phyloP scores from a whole-genome alignment of 2,329 filamentous ascomycete species.

The Phyllosticta citrichinensis region DNA sequence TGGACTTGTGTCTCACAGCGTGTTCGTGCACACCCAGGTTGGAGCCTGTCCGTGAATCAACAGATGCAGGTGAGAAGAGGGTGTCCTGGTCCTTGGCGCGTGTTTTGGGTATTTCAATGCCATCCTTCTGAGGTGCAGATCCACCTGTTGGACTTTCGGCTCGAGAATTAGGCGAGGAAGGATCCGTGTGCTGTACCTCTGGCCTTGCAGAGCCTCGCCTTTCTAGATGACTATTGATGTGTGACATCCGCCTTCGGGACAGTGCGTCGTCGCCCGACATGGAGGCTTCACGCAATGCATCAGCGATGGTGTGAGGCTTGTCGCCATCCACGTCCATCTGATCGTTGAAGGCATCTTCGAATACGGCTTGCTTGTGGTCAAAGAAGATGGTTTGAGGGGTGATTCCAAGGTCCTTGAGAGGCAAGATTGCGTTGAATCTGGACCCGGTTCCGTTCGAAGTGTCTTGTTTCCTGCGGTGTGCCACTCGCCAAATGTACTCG shows the following conservation, averaged over 20 bases:
- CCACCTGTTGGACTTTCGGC: not conserved
- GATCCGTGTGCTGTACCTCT: constrained; percentile 10
- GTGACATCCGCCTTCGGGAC: constrained; percentile 33
- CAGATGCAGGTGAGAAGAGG: constrained; percentile 2
- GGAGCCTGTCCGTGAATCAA: constrained; percentile 12
- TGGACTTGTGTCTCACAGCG: constrained; percentile 38
- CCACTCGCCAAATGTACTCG: constrained; percentile 85
- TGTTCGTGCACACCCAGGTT: constrained; percentile 1
- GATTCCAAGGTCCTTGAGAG: constrained; percentile 64
- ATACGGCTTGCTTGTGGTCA: constrained; percentile 58
- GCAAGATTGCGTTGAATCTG: constrained; percentile 58
- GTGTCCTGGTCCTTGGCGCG: not conserved
- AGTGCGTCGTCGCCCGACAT: constrained; percentile 69
- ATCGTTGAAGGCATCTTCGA: constrained; percentile 25
- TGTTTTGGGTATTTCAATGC: constrained; percentile 19
- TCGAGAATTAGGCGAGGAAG: constrained; percentile 7
- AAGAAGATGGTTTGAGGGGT: constrained; percentile 88
- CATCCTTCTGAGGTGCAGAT: not conserved
- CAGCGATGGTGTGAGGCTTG: constrained; percentile 67
- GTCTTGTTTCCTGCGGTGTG: constrained; percentile 50
- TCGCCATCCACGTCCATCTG: constrained; percentile 24
- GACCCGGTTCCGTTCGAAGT: constrained; percentile 37
- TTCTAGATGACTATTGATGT: constrained; percentile 31
- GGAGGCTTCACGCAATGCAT: constrained; percentile 84
- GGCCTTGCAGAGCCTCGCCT: constrained; percentile 17